phyloP scores from a whole-genome alignment of 2,329 filamentous ascomycete species.

The Botrytis fabae region DNA sequence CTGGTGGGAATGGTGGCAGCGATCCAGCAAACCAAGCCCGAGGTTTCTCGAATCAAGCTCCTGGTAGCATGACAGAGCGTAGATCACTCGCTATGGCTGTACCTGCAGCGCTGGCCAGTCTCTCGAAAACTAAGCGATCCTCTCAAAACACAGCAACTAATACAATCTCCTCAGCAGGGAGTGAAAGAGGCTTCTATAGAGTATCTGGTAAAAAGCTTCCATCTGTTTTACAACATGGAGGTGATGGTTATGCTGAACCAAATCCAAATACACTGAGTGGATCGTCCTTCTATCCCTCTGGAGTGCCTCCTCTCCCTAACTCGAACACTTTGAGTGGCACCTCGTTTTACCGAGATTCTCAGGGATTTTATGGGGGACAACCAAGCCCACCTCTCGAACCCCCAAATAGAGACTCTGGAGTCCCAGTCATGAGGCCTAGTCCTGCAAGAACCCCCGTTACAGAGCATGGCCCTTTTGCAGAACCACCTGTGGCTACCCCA shows the following conservation, averaged over 20 bases:
- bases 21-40: slow-evolving; percentile 30
- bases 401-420: slow-evolving; percentile 50
- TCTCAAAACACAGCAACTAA: slow-evolving; percentile 39
- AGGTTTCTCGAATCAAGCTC: slow-evolving; percentile 30
- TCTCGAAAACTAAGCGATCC: slow-evolving; percentile 43
- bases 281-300: slow-evolving; percentile 49
- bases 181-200: slow-evolving; percentile 62
- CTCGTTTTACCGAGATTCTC: slow-evolving; percentile 57
- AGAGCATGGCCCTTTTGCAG: slow-evolving; percentile 49
- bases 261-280: slow-evolving; percentile 47
- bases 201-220: slow-evolving; percentile 65
- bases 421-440: slow-evolving; percentile 63
- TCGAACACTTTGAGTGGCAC: slow-evolving; percentile 48
- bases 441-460: slow-evolving; percentile 63
- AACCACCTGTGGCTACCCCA: slow-evolving; percentile 29
- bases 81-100: slow-evolving; percentile 49
- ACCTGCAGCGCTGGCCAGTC: slow-evolving; percentile 50
- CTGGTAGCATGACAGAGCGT: slow-evolving; percentile 49
- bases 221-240: slow-evolving; percentile 61
- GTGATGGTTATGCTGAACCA: slow-evolving; percentile 57
- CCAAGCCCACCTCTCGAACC: slow-evolving; percentile 40
- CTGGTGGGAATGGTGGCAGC: slow-evolving; percentile 39
- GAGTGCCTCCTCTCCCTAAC: slow-evolving; percentile 24
- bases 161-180: slow-evolving; percentile 42
- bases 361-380: slow-evolving; percentile 44